These are phyloP conservation scores for Volvox africanus DNA, from an alignment of 139 green algal species.

Conservation along the genomic window DNA sequence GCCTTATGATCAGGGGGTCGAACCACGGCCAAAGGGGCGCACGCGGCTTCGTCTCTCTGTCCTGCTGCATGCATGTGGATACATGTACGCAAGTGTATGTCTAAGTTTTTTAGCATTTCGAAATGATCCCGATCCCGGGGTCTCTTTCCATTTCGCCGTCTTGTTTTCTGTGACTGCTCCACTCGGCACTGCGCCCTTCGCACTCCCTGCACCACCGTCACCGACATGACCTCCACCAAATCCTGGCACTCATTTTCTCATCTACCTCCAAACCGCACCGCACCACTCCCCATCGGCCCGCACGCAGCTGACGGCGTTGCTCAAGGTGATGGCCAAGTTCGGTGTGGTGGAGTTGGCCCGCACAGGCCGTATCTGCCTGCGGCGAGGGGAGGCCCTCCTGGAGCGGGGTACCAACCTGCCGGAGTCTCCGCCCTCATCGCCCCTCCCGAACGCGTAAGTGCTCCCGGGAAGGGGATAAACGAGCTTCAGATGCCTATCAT, in stretches of 20 bases:
- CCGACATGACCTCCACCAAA: neutral
- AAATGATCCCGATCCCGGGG: too few species aligned
- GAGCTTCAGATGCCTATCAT: neutral
- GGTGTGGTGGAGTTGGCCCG: conserved; percentile 88
- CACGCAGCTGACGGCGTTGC: conserved; percentile 75
- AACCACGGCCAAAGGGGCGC: too few species aligned
- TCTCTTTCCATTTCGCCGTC: neutral
- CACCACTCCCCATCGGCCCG: too few species aligned
- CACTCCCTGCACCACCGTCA: neutral
- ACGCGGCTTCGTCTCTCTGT: too few species aligned
- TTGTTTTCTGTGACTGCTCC: neutral
- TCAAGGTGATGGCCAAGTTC: conserved; percentile 83
- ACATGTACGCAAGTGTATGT: neutral
- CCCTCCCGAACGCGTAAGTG: neutral
- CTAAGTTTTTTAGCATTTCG: neutral
- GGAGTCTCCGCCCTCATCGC: conserved; percentile 10
- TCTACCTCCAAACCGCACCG: neutral
- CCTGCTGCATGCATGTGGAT: too few species aligned
- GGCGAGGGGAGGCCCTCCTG: conserved; percentile 81
- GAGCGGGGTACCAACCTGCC: conserved; percentile 53
- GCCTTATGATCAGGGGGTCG: too few species aligned
- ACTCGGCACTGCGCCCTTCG: too few species aligned
- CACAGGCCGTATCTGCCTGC: conserved; percentile 93
- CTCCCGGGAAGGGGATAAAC: neutral
- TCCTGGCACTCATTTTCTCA: neutral